Conservation (phyloP, 2,329 filamentous ascomycete species). For the Fusarium pseudonygamai region DNA sequence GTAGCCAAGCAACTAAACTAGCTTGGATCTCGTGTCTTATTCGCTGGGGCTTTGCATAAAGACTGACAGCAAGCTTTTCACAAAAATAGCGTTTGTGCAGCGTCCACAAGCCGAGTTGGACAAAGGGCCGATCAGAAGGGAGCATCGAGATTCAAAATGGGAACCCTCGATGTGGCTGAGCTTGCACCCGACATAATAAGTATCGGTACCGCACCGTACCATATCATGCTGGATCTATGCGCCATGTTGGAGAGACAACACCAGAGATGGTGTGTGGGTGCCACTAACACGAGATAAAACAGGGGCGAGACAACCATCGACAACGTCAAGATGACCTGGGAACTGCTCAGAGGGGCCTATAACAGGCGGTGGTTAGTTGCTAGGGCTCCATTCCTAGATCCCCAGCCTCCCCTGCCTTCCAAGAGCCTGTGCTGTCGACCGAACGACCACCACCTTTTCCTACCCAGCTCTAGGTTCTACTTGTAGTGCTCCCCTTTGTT, state of each 20-base stretch:
- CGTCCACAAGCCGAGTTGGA: not conserved
- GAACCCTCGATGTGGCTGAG: slow-evolving; percentile 31
- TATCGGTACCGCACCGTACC: not conserved
- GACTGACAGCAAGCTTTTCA: slow-evolving; percentile 13
- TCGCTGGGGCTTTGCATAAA: slow-evolving; percentile 3
- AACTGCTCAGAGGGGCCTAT: slow-evolving; percentile 3
- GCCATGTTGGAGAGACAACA: not conserved
- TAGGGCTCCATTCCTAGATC: not conserved
- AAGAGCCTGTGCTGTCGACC: not conserved
- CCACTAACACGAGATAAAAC: slow-evolving; percentile 47
- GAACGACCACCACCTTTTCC: slow-evolving; percentile 2
- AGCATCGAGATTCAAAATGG: slow-evolving; percentile 32
- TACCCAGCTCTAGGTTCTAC: not conserved
- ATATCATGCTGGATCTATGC: not conserved
- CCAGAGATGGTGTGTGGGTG: slow-evolving; percentile 44
- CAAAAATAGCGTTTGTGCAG: slow-evolving; percentile 18
- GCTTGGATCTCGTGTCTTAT: slow-evolving; percentile 1
- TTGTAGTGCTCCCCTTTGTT: not conserved
- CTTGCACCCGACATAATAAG: slow-evolving; percentile 3
- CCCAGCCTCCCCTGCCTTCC: not conserved
- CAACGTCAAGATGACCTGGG: slow-evolving; percentile 33
- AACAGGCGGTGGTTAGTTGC: slow-evolving; percentile 6
- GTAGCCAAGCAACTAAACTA: slow-evolving; percentile 21
- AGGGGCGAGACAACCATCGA: slow-evolving; percentile 20
- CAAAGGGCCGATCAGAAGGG: slow-evolving; percentile 26